Base-by-base conservation (phyloP, 768 basidiomycete species). In the Naganishia vaughanmartiniae region DNA sequence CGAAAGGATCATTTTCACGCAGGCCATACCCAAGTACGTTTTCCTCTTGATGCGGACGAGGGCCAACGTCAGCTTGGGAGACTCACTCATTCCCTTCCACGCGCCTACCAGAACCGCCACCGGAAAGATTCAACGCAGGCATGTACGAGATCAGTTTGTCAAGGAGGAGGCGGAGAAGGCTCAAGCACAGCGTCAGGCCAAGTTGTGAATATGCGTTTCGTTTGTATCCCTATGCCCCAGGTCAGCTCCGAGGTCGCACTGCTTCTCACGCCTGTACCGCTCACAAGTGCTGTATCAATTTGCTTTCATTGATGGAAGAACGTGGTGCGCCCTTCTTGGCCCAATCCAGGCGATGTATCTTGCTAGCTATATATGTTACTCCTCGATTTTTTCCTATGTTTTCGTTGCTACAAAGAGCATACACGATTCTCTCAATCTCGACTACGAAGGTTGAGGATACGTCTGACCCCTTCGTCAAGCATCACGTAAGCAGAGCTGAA, bases 131-230 rank as follows among this genome's bases (percentile, higher is more conserved):
- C 76, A 77, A 56, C 69, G 76, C 39, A 46, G 75, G 45, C 73
- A 76, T 42, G 76, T 77, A n/a, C 72, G 73, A 15, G 76, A 76
- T 58, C 45, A 72, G 60, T 72, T 72, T 39, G 83, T 80, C 0
- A 83, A 81, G 6, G 79, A 81, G 24, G 80, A 82, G 31, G 76
- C 75, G 14, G 73, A 78, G 14, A 79, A 79, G 24, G 73, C 74
- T 72, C 85, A 84, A 28, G 53, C 39, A 21, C 30, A 65, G 58
- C 39, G 71, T n/a, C 67, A 72, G 30, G 58, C 56, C 42, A 72
- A 72, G 69, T 65, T 72, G 53, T 72, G 68, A 54, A 51, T 15
- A 33, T 19, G 54, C 30, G n/a, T 51, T 51, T 21, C 34, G 39
- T 33, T 34, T 58, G 34, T 58, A 36, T 4, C 15, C 34, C 33